Conservation (phyloP, 352 stramenopile species). For the Globisporangium spinosum region DNA sequence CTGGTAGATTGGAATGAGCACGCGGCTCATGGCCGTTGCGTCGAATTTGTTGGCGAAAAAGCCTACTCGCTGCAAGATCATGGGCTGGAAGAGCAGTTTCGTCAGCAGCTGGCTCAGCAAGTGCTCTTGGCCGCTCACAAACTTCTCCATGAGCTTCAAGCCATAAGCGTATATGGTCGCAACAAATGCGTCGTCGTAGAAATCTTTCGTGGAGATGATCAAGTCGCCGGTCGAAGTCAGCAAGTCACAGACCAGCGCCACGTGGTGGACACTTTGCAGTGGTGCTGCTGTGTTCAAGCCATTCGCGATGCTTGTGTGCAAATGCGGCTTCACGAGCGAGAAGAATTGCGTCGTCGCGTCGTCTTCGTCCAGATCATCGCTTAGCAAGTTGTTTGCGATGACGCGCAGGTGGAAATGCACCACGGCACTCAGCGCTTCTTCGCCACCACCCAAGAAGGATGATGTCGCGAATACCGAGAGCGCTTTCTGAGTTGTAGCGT, state of each 20-base stretch:
- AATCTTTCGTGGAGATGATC: slow-evolving; percentile 13
- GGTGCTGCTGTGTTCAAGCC: background rate
- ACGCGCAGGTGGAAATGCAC: slow-evolving; percentile 31
- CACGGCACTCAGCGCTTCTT: slow-evolving; percentile 30
- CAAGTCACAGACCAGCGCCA: slow-evolving; percentile 16
- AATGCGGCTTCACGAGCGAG: slow-evolving; percentile 14
- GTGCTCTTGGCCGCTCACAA: slow-evolving; percentile 47
- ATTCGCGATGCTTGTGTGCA: background rate
- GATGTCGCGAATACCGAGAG: background rate
- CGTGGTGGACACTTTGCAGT: background rate
- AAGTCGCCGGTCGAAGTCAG: slow-evolving; percentile 17
- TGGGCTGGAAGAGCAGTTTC: slow-evolving; percentile 43
- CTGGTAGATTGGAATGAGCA: slow-evolving; percentile 65
- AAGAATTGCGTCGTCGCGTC: slow-evolving; percentile 29
- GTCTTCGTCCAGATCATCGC: slow-evolving; percentile 54
- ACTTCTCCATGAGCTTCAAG: slow-evolving; percentile 35
- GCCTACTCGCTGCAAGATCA: slow-evolving; percentile 32
- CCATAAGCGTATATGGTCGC: slow-evolving; percentile 35
- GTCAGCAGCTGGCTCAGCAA: slow-evolving; percentile 44
- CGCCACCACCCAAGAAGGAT: background rate
- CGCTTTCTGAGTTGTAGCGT: background rate
- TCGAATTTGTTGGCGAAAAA: slow-evolving; percentile 45
- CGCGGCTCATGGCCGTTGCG: slow-evolving; percentile 39
- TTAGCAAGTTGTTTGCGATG: slow-evolving; percentile 28
- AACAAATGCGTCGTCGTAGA: slow-evolving; percentile 32